Conservation (phyloP, 2,329 filamentous ascomycete species). For the Triangularia verruculosa region DNA sequence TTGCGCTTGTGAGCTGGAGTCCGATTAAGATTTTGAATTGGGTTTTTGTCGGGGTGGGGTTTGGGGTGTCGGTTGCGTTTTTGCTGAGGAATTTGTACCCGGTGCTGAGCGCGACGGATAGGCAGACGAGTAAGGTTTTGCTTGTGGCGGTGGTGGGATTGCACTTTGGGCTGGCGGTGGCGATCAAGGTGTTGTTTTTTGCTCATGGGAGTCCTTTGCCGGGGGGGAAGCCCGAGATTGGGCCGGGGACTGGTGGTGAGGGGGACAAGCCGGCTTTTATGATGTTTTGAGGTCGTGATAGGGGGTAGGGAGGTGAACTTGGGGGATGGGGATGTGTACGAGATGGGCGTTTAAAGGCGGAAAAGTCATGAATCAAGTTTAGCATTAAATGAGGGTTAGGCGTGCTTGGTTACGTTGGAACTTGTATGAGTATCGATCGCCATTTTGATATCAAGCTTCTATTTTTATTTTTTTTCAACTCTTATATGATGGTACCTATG, state of each 20-base stretch:
- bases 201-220: constrained; percentile 64
- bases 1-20: constrained; percentile 88
- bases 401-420: background rate
- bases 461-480: background rate
- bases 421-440: background rate
- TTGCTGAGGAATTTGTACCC: constrained; percentile 84
- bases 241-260: background rate
- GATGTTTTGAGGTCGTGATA: background rate
- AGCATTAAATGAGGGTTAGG: background rate
- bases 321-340: background rate
- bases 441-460: background rate
- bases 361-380: background rate
- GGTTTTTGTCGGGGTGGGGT: constrained; percentile 85
- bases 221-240: background rate
- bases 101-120: constrained; percentile 87
- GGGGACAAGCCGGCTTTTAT: background rate
- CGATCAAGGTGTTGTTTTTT: constrained; percentile 97
- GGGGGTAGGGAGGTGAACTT: background rate
- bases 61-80: constrained; percentile 78
- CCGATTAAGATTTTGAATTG: constrained; percentile 85
- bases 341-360: background rate
- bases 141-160: constrained; percentile 79
- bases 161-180: constrained; percentile 85
- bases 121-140: constrained; percentile 84
- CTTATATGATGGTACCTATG: background rate